Percentiles rank a stretch among this genome's conserved stretches.
phyloP scores from a whole-genome alignment of 768 basidiomycete genomes.

The Rossbeevera mucosa region DNA sequence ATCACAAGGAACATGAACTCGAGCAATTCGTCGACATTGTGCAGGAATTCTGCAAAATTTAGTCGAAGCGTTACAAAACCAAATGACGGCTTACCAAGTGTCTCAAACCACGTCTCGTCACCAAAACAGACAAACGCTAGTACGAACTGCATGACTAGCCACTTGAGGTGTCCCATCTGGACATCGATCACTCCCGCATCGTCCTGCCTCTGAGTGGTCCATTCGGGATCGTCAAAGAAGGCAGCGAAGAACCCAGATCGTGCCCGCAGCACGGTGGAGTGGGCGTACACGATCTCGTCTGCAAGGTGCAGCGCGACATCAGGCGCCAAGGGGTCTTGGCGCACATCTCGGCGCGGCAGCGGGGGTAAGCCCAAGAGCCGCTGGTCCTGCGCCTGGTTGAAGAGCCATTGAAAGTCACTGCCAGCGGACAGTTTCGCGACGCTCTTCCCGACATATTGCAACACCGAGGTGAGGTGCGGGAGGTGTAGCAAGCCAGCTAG shows the following conservation, averaged over 20 bases:
- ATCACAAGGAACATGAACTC: constrained; percentile 87
- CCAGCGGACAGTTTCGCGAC: constrained; percentile 45
- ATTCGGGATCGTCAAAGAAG: constrained; percentile 79
- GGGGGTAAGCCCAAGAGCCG: constrained; percentile 1
- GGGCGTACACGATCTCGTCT: constrained; percentile 60
- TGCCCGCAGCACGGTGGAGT: constrained; percentile 76
- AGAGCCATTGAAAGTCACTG: constrained; percentile 48
- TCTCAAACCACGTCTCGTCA: constrained; percentile 64
- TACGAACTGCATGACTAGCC: constrained; percentile 73
- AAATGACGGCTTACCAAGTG: constrained; percentile 47
- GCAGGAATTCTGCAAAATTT: constrained; percentile 48
- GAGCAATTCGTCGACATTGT: constrained; percentile 68
- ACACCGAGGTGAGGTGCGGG: constrained; percentile 44
- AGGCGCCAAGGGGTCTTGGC: constrained; percentile 36
- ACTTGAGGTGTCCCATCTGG: constrained; percentile 65
- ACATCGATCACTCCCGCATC: constrained; percentile 53
- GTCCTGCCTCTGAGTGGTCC: constrained; percentile 65
- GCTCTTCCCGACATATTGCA: constrained; percentile 61
- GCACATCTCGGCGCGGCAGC: constrained; percentile 4
- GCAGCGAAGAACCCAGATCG: constrained; percentile 79
- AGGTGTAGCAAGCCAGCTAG: constrained; percentile 61
- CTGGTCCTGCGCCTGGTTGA: constrained; percentile 25
- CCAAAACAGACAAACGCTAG: constrained; percentile 77
- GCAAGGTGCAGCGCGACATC: constrained; percentile 72
- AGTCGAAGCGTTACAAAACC: background rate